Conservation (phyloP, 169 alveolate species). For the Eimeria necatrix region DNA sequence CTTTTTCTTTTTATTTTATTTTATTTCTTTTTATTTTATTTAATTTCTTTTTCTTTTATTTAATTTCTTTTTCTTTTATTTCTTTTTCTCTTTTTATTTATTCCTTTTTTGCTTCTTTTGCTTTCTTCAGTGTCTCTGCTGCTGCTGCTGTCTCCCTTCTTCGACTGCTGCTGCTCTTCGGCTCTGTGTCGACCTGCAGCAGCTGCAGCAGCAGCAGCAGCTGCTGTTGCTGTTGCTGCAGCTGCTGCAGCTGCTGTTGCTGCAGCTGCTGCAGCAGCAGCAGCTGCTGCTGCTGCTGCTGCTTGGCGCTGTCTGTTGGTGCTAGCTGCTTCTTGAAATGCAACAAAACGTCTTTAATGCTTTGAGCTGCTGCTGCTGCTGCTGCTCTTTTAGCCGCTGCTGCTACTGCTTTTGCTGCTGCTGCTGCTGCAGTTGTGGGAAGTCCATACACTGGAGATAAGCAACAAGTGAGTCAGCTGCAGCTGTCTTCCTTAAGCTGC, state of each 20-base stretch:
- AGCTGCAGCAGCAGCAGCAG: constrained; percentile 53
- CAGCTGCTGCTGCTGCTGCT: constrained; percentile 37
- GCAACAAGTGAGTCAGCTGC: constrained; percentile 26
- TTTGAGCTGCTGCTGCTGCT: constrained; percentile 45
- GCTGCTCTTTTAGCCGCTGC: constrained; percentile 1
- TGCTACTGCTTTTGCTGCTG: constrained; percentile 45
- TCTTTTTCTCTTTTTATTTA: not conserved
- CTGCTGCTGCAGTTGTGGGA: constrained; percentile 64
- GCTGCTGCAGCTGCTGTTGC: constrained; percentile 36
- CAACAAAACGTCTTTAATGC: not conserved
- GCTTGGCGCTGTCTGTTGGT: too few species aligned
- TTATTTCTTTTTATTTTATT: too few species aligned
- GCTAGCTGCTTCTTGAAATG: not conserved
- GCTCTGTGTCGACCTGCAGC: not conserved
- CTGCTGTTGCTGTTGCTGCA: constrained; percentile 3
- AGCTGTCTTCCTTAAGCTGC: not conserved
- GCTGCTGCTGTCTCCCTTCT: not conserved
- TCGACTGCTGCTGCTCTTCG: not conserved
- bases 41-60: not conserved
- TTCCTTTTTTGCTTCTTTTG: not conserved
- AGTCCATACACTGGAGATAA: constrained; percentile 24
- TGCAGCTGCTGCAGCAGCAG: not conserved
- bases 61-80: not conserved
- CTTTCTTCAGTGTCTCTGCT: not conserved
- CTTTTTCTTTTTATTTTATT: not conserved